phyloP scores from a whole-genome alignment of 106 monocot genomes.

The Ottelia alismoides region DNA sequence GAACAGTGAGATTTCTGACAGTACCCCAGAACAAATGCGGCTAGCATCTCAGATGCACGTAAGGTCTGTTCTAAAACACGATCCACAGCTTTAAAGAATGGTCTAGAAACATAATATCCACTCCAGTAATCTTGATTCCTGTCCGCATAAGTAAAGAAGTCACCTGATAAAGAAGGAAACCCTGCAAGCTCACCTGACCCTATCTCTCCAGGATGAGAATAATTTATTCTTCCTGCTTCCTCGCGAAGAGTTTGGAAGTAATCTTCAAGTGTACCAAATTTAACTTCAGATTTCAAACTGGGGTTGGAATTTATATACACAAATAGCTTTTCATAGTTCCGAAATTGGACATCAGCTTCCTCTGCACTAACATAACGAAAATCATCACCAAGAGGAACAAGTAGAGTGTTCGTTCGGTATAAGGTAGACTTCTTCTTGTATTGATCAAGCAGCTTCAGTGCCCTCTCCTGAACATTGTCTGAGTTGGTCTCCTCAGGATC shows the following conservation, averaged over 20 bases:
- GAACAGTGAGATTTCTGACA: constrained; percentile 69
- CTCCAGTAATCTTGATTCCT: constrained; percentile 95
- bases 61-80: constrained; percentile 88
- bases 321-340: constrained; percentile 87
- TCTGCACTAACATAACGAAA: constrained; percentile 81
- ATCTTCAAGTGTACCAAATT: constrained; percentile 95
- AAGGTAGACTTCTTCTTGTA: constrained; percentile 91
- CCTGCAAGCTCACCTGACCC: constrained; percentile 74
- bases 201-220: constrained; percentile 58
- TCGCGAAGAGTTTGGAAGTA: constrained; percentile 79
- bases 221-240: constrained; percentile 79
- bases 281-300: constrained; percentile 64
- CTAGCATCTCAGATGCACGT: constrained; percentile 82
- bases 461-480: constrained; percentile 81
- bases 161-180: constrained; percentile 93
- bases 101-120: constrained; percentile 98
- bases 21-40: constrained; percentile 65
- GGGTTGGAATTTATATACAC: constrained; percentile 77
- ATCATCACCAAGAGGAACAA: constrained; percentile 93
- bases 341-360: constrained; percentile 89
- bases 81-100: constrained; percentile 96
- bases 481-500: constrained; percentile 76
- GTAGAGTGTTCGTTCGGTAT: constrained; percentile 90
- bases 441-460: constrained; percentile 68
- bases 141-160: constrained; percentile 98